phyloP scores from a whole-genome alignment of 2,329 filamentous ascomycete genomes.

The Fusarium duplospermum region DNA sequence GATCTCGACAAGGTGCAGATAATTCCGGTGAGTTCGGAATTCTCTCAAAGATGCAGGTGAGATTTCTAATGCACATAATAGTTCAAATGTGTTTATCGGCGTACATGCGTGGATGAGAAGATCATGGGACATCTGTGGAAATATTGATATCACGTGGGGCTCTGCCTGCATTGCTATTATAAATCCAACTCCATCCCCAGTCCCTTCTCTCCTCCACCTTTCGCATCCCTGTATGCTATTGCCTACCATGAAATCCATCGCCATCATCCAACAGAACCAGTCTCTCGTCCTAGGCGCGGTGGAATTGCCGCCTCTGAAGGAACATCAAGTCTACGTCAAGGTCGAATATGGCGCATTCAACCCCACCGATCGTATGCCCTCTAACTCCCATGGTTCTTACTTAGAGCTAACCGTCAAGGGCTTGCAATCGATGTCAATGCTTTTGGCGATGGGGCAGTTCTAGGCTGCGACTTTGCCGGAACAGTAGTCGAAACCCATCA shows the following conservation, averaged over 20 bases:
- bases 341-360: slow-evolving; percentile 42
- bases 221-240: background rate
- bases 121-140: background rate
- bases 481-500: slow-evolving; percentile 47
- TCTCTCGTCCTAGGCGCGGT: background rate
- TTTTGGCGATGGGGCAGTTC: slow-evolving; percentile 51
- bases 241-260: background rate
- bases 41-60: background rate
- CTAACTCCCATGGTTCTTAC: background rate
- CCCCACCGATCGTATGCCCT: slow-evolving; percentile 38
- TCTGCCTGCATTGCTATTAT: background rate
- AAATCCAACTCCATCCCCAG: background rate
- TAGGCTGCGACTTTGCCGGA: slow-evolving; percentile 53
- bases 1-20: background rate
- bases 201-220: background rate
- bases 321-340: slow-evolving; percentile 39
- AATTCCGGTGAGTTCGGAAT: background rate
- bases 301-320: slow-evolving; percentile 6
- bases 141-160: background rate
- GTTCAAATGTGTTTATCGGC: background rate
- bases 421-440: slow-evolving; percentile 50
- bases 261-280: slow-evolving; percentile 15
- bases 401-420: slow-evolving; percentile 18
- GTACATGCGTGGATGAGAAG: background rate
- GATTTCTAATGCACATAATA: background rate